phyloP scores from a whole-genome alignment of 2,329 filamentous ascomycete genomes.

The Rhynchosporium secalis region DNA sequence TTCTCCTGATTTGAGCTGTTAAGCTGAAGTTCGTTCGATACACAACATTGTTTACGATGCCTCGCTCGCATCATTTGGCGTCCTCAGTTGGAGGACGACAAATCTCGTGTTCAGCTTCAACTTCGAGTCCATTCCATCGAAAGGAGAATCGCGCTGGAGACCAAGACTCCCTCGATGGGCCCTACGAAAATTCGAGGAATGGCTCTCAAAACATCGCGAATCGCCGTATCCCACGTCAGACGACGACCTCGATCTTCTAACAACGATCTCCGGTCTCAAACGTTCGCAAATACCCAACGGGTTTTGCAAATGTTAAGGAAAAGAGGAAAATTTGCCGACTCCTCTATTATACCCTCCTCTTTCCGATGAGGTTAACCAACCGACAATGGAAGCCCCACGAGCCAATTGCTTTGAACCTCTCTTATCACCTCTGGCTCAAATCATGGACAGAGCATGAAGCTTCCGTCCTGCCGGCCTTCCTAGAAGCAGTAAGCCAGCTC shows the following conservation, averaged over 20 bases:
- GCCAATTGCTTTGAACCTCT: neutral
- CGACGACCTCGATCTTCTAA: neutral
- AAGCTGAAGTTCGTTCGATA: neutral
- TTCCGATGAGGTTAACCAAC: neutral
- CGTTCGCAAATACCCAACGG: neutral
- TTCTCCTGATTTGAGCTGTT: too few species aligned
- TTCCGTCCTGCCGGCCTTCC: neutral
- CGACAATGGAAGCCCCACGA: neutral
- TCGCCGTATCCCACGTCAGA: neutral
- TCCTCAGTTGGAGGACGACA: neutral
- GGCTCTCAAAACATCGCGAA: neutral
- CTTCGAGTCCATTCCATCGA: neutral
- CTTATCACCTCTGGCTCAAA: neutral
- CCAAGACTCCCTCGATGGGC: neutral
- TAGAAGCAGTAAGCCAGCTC: neutral
- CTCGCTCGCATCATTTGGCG: neutral
- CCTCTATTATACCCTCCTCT: neutral
- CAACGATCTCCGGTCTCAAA: neutral
- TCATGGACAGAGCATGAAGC: conserved; percentile 1
- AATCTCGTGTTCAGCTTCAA: neutral
- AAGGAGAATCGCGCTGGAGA: neutral
- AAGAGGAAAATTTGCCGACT: neutral
- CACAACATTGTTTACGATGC: neutral
- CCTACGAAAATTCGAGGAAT: neutral
- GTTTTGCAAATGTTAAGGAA: conserved; percentile 3